Evolutionary conservation across 768 basidiomycete genomes (phyloP), one percentile per base, ranked within the genome.

Genomic region (Auriscalpium microsporum): DNA sequence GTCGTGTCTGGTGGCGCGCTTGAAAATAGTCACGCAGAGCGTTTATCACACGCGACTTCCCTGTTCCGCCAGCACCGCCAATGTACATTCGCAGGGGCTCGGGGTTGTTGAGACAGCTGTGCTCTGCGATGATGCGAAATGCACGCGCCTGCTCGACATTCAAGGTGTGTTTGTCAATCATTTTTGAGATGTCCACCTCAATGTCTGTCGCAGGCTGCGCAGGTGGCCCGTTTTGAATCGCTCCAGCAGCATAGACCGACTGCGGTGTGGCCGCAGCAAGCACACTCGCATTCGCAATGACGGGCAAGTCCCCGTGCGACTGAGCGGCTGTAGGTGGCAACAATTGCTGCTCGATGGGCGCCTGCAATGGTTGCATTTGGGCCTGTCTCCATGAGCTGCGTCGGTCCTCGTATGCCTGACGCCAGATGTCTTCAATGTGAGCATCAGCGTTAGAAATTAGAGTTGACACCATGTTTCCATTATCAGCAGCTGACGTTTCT

Each of bases 31-130:
- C 63, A 21, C 60, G 62, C 1, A 77, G 14, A 0, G 73, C 72
- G 40, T 68, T 56, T 2, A 78, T 69, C 2, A 77, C 71, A 14
- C 66, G 52, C 0, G 71, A 71, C 62, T 77, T 78, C 0, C 77
- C 75, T 1, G 75, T 77, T 1, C 76, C 75, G 7, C 71, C 74
- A 1, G 74, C 53, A 0, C 75, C 76, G 3, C 60, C 62, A 0
- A 78, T 11, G 21, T 67, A 71, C 72, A 76, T 72, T 0, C 62
- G 51, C 4, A 75, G 53, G 3, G 64, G 68, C 8, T 60, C 45
- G 3, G 48, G 17, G 7, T 61, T 34, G 23, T 4, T 13, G 9
- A 55, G 23, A 7, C 61, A 13, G 35, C 58, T 61, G 46, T 74
- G 72, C 0, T 65, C 40, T 8, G 63, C 58, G 9, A 76, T 63